These are phyloP conservation scores for Galerina marginata DNA, from an alignment of 768 basidiomycete genomes.

Conservation along the genomic window DNA sequence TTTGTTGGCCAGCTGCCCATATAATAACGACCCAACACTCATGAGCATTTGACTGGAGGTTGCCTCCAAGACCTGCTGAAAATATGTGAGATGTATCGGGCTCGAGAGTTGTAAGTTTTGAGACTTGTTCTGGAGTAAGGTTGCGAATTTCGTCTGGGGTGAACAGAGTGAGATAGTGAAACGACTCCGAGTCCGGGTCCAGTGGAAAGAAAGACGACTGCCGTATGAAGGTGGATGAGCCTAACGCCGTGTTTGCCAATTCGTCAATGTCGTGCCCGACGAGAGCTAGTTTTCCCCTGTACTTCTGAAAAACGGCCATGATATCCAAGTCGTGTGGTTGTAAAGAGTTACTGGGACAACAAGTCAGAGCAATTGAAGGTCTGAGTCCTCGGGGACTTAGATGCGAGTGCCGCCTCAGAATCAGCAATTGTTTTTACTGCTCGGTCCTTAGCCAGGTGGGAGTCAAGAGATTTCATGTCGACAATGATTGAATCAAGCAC, in stretches of 20 bases:
- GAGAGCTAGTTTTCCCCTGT: constrained; percentile 19
- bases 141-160: constrained; percentile 45
- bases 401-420: too few relatives aligned
- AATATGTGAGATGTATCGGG: constrained; percentile 38
- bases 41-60: constrained; percentile 16
- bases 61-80: constrained; percentile 47
- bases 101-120: constrained; percentile 26
- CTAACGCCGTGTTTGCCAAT: not conserved
- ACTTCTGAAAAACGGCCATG: constrained; percentile 4
- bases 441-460: too few relatives aligned
- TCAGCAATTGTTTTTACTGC: too few relatives aligned
- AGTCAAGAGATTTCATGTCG: too few relatives aligned
- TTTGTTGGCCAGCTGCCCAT: constrained; percentile 57
- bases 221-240: not conserved
- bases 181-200: constrained; percentile 10
- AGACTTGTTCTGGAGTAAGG: constrained; percentile 26
- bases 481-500: too few relatives aligned
- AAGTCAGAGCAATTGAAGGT: too few relatives aligned
- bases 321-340: too few relatives aligned
- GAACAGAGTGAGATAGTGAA: constrained; percentile 47
- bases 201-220: not conserved
- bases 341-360: too few relatives aligned
- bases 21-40: constrained; percentile 57
- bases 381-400: too few relatives aligned
- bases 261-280: constrained; percentile 8